phyloP scores from a whole-genome alignment of 1,139 yeast genomes.

The Candida pseudoviswanathii region DNA sequence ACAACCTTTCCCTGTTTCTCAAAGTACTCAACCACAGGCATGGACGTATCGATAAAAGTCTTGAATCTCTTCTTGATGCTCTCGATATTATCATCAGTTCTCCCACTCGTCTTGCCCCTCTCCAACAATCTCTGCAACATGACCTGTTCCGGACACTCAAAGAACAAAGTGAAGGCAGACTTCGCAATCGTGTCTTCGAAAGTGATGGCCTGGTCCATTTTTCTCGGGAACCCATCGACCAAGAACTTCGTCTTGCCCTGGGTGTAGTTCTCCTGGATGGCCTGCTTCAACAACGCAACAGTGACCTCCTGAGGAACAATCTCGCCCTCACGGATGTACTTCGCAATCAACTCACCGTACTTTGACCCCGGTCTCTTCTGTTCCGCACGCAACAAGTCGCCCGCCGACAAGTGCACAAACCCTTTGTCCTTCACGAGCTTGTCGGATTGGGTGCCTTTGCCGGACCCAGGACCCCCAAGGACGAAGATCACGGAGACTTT shows the following conservation, averaged over 20 bases:
- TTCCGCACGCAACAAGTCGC: conserved; percentile 91
- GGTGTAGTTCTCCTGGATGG: conserved; percentile 58
- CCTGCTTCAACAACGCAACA: conserved; percentile 76
- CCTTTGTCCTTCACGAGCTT: conserved; percentile 77
- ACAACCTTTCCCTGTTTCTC: conserved; percentile 77
- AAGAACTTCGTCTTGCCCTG: conserved; percentile 64
- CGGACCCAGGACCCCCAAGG: conserved; percentile 91
- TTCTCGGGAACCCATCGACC: conserved; percentile 96
- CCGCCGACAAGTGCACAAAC: conserved; percentile 90
- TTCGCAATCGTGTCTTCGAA: conserved; percentile 82
- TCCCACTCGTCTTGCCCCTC: conserved; percentile 93
- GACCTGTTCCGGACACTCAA: conserved; percentile 89
- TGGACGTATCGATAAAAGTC: conserved; percentile 84
- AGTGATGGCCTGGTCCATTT: conserved; percentile 95
- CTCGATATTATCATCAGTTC: conserved; percentile 90
- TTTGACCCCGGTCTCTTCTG: conserved; percentile 81
- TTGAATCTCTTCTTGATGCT: conserved; percentile 86
- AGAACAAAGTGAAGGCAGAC: conserved; percentile 80
- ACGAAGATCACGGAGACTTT: conserved; percentile 83
- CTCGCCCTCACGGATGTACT: conserved; percentile 80
- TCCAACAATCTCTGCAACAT: conserved; percentile 85
- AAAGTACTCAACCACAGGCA: conserved; percentile 92
- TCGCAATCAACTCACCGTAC: conserved; percentile 83
- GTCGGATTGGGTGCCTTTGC: conserved; percentile 96
- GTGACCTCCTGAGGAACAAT: conserved; percentile 98